Percentiles rank a stretch among this genome's conserved stretches.
These are phyloP conservation scores for Alternaria incomplexa DNA, from an alignment of 2,329 filamentous ascomycete species.

Conservation along the genomic window DNA sequence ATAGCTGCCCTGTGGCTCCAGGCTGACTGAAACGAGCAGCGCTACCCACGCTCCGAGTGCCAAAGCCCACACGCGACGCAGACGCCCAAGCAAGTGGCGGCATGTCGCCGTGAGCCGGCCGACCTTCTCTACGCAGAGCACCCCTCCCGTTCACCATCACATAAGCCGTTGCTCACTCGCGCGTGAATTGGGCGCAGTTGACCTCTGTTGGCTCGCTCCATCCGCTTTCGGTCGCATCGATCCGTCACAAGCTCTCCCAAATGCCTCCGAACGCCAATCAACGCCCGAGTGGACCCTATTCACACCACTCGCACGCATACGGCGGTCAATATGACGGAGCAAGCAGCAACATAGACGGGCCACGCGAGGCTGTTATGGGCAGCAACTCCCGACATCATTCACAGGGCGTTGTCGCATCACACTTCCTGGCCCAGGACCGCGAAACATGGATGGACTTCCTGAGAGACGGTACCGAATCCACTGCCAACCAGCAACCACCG, in stretches of 20 bases:
- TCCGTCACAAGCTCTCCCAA: background rate
- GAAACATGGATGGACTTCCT: constrained; percentile 48
- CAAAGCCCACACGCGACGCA: constrained; percentile 1
- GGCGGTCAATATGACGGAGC: constrained; percentile 18
- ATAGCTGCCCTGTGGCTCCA: background rate
- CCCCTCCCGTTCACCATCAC: constrained; percentile 10
- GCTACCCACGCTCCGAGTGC: constrained; percentile 5
- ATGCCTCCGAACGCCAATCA: constrained; percentile 23
- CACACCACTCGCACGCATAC: constrained; percentile 25
- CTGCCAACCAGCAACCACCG: constrained; percentile 10
- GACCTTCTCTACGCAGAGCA: constrained; percentile 14
- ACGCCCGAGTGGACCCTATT: constrained; percentile 11
- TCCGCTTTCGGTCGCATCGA: constrained; percentile 4
- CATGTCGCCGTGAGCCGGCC: constrained; percentile 35
- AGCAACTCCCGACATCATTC: constrained; percentile 13
- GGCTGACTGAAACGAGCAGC: constrained; percentile 4
- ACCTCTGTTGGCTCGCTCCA: background rate
- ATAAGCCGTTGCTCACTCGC: background rate
- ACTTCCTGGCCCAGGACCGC: constrained; percentile 36
- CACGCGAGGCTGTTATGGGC: background rate
- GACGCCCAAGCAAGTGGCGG: constrained; percentile 28
- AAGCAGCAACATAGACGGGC: constrained; percentile 11
- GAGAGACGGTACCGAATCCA: constrained; percentile 27
- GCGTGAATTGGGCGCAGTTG: background rate
- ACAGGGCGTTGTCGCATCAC: constrained; percentile 36